phyloP scores from a whole-genome alignment of 805 yeast species.

The Yarrowia sp. region DNA sequence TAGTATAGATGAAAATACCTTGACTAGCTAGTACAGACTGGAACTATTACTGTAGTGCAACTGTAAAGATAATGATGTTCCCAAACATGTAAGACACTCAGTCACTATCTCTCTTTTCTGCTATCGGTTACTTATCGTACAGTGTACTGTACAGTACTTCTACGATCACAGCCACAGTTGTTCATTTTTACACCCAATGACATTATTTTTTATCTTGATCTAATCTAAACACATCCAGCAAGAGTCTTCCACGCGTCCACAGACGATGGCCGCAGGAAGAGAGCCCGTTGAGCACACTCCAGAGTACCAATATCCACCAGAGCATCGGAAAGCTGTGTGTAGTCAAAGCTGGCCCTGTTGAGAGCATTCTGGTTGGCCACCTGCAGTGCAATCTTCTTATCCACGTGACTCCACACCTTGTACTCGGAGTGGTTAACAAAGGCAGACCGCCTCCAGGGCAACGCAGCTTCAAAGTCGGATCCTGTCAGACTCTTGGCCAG shows the following conservation, averaged over 20 bases:
- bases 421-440: constrained; percentile 69
- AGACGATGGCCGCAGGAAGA: constrained; percentile 60
- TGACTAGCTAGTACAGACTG: too few relatives aligned
- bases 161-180: too few relatives aligned
- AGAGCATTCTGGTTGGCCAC: constrained; percentile 47
- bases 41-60: too few relatives aligned
- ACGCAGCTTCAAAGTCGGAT: constrained; percentile 23
- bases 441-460: constrained; percentile 65
- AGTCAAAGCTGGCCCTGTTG: constrained; percentile 45
- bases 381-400: constrained; percentile 52
- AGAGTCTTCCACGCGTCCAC: constrained; percentile 37
- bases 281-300: constrained; percentile 61
- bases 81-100: too few relatives aligned
- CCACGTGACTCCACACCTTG: constrained; percentile 66
- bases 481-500: constrained; percentile 44
- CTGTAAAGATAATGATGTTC: too few relatives aligned
- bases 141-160: too few relatives aligned
- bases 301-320: constrained; percentile 46
- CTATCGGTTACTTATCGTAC: too few relatives aligned
- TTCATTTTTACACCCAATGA: too few relatives aligned
- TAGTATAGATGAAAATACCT: too few relatives aligned
- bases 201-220: background rate
- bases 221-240: constrained; percentile 1
- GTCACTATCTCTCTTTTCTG: too few relatives aligned
- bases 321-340: constrained; percentile 51